Evolutionary conservation across 164 flowering plant species (phyloP), one percentile per base, ranked within the genome.

Genomic region (Akebia trifoliata): DNA sequence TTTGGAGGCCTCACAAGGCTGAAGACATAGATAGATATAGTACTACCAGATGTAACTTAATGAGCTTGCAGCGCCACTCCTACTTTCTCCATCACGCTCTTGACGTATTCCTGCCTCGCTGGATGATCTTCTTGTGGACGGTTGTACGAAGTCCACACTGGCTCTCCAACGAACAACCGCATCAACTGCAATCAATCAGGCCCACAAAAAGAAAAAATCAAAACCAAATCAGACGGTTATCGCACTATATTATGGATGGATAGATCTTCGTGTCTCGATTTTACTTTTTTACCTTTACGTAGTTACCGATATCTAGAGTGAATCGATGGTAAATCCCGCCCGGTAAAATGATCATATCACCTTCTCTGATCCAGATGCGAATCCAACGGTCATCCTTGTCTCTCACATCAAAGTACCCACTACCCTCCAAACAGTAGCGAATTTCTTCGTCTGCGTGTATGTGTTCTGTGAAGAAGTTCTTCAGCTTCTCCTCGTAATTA

Each of bases 251-350:
- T n/a, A n/a, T n/a, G n/a, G n/a, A n/a, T n/a, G n/a, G n/a, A n/a
- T n/a, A n/a, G n/a, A n/a, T n/a, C n/a, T n/a, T n/a, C n/a, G n/a
- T n/a, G n/a, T n/a, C n/a, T n/a, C n/a, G n/a, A n/a, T n/a, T n/a
- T n/a, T 15, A 29, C 20, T 15, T 14, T 12, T 15, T 65, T 68
- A 87, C 98, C 96, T 90, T 93, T 22, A 79, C 63, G 53, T 93
- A 87, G 81, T 93, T 80, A 20, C 54, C 59, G 12, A 83, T 80
- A 67, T 93, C 97, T 0, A 87, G 80, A 4, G 98, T 93, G 70
- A 93, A 90, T 6, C 98, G 83, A 63, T 93, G 98, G 79, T 93
- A 90, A 60, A 93, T 90, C 39, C 98, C 98, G 6, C 92, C 96
- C 0, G 98, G 97, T 47, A 90, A 62, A 22, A 93, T 70, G 35